Evolutionary conservation across 306 rosid genomes (phyloP).

Genomic region (Cajanus cajan): DNA sequence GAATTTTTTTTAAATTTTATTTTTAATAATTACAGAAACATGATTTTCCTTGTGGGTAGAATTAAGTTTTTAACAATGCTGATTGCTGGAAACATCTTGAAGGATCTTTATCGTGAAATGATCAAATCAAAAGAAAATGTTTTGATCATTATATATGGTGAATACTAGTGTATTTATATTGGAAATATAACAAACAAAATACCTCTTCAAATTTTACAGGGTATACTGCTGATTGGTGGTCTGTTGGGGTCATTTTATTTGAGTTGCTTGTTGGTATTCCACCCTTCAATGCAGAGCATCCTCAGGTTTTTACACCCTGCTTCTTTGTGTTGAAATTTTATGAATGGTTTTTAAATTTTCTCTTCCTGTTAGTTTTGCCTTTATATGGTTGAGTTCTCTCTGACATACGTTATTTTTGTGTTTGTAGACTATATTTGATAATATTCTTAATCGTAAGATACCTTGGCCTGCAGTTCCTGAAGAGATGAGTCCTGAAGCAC

Average conservation of each 20-base stretch:
- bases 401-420: slow-evolving; percentile 10
- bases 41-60: neutral
- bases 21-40: neutral
- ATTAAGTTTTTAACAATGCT: slow-evolving; percentile 8
- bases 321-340: neutral
- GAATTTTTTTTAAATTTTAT: neutral
- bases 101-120: neutral
- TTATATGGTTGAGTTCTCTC: slow-evolving; percentile 24
- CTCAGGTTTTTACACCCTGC: slow-evolving; percentile 70
- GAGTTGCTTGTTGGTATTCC: slow-evolving; percentile 98
- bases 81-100: slow-evolving; percentile 14
- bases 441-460: slow-evolving; percentile 87
- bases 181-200: slow-evolving; percentile 1
- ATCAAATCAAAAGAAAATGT: neutral
- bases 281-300: slow-evolving; percentile 98
- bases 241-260: slow-evolving; percentile 95
- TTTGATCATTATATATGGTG: neutral
- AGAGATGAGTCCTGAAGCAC: slow-evolving; percentile 91
- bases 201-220: slow-evolving; percentile 45
- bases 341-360: slow-evolving; percentile 12
- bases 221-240: slow-evolving; percentile 99
- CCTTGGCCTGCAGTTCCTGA: slow-evolving; percentile 92
- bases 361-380: neutral
- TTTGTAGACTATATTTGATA: slow-evolving; percentile 89
- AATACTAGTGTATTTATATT: slow-evolving; percentile 11